phyloP scores from a whole-genome alignment of 768 basidiomycete species.

The Boletus speciosus region DNA sequence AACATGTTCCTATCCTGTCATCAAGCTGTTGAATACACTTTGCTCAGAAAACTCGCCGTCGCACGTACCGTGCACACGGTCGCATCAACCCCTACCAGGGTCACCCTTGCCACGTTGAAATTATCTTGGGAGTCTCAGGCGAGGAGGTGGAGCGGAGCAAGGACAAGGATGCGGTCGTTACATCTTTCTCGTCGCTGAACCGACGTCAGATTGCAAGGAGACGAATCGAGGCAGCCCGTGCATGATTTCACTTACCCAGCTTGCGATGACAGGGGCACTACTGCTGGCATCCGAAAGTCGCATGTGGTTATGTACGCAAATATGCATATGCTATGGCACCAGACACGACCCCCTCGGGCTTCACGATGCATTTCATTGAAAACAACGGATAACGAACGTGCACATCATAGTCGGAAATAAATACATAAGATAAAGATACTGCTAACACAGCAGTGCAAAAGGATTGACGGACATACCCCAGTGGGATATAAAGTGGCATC shows the following conservation, averaged over 20 bases:
- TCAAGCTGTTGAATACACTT: constrained; percentile 3
- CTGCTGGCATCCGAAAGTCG: constrained; percentile 15
- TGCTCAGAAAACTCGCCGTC: constrained; percentile 92
- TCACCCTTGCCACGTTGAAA: constrained; percentile 94
- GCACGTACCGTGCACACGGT: constrained; percentile 98
- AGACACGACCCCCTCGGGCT: neutral
- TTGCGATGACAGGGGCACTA: constrained; percentile 4
- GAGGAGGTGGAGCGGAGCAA: constrained; percentile 90
- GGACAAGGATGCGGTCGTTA: constrained; percentile 61
- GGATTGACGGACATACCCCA: neutral
- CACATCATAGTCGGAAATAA: neutral
- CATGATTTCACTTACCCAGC: constrained; percentile 34
- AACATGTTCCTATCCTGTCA: neutral
- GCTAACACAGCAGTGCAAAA: neutral
- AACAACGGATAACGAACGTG: constrained; percentile 8
- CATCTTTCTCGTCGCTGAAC: constrained; percentile 66
- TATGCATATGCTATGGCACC: constrained; percentile 29
- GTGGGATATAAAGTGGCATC: neutral
- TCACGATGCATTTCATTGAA: neutral
- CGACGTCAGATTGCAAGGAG: constrained; percentile 82
- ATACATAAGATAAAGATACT: constrained; percentile 10
- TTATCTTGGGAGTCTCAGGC: constrained; percentile 78
- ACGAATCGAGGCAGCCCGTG: constrained; percentile 81
- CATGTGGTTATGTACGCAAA: constrained; percentile 28
- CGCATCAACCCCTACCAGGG: constrained; percentile 99